Evolutionary conservation across 441 rosid species (phyloP).

Genomic region (Corymbia citriodora): DNA sequence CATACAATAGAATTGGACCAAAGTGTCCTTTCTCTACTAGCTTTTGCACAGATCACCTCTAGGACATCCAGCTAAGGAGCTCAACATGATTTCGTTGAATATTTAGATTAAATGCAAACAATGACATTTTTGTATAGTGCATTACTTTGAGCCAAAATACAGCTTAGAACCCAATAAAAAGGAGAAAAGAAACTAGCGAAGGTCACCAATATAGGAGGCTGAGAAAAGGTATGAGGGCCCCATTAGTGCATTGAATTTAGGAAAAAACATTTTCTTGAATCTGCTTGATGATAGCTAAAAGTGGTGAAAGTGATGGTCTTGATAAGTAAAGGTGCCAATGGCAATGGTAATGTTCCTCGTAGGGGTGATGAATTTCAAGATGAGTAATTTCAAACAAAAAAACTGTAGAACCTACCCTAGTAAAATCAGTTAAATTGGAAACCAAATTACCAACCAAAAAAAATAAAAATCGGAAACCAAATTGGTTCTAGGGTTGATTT

Average conservation of each 20-base stretch:
- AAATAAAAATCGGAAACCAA: not conserved
- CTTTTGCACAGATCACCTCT: not conserved
- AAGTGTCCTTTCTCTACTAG: not conserved
- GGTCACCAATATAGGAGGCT: not conserved
- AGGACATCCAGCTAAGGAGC: not conserved
- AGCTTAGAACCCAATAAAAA: not conserved
- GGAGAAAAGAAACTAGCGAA: not conserved
- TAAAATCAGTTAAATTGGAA: rapidly evolving
- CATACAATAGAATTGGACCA: not conserved
- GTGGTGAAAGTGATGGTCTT: not conserved
- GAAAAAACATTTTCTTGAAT: not conserved
- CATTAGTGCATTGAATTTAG: not conserved
- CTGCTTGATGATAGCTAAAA: not conserved
- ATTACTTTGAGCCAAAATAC: not conserved
- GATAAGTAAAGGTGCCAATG: not conserved
- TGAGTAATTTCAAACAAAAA: not conserved
- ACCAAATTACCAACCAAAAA: too few species aligned
- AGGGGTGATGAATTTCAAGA: not conserved
- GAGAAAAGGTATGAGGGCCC: not conserved
- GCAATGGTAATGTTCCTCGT: not conserved
- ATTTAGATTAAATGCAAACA: not conserved
- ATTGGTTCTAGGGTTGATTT: not conserved
- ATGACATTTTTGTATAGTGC: not conserved
- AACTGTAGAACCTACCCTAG: rapidly evolving
- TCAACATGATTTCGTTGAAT: not conserved